Percentiles rank a stretch among this genome's conserved stretches.
phyloP scores from a whole-genome alignment of 2,329 filamentous ascomycete genomes.

The Epicoccum sorghinum region DNA sequence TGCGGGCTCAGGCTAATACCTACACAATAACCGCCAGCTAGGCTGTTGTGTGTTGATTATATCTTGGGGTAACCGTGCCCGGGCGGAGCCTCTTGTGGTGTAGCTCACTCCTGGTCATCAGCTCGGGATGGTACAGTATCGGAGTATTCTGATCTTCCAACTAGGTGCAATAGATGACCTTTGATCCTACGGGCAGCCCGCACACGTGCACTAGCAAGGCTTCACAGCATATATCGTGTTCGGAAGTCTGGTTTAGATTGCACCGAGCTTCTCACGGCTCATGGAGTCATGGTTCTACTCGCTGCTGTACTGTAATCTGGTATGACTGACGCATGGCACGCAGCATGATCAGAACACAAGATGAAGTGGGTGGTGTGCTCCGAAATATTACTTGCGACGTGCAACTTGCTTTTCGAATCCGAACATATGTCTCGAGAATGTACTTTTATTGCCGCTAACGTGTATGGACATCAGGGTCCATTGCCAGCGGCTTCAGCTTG shows the following conservation, averaged over 20 bases:
- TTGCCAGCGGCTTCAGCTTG: background rate
- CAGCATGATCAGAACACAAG: constrained; percentile 16
- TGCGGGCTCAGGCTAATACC: background rate
- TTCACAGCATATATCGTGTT: constrained; percentile 17
- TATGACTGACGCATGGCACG: constrained; percentile 9
- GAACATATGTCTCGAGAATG: constrained; percentile 1
- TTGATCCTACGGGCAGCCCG: constrained; percentile 1
- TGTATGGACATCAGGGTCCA: constrained; percentile 2
- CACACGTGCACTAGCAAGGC: constrained; percentile 17
- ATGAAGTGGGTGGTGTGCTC: constrained; percentile 15
- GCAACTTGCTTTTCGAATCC: constrained; percentile 9
- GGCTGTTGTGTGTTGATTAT: constrained; percentile 2
- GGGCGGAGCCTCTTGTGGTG: background rate
- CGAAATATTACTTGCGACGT: constrained; percentile 7
- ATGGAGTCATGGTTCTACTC: background rate
- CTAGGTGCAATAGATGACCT: background rate
- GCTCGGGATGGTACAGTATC: constrained; percentile 9
- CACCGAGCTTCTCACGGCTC: constrained; percentile 7
- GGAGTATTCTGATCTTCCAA: constrained; percentile 8
- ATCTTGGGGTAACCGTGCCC: background rate
- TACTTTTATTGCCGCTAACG: background rate
- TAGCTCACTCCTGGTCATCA: background rate
- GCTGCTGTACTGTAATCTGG: constrained; percentile 9
- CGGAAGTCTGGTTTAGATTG: constrained; percentile 10
- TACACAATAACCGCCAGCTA: background rate